Evolutionary conservation across 257 asterid species (phyloP).

Genomic region (Primulina eburnea): DNA sequence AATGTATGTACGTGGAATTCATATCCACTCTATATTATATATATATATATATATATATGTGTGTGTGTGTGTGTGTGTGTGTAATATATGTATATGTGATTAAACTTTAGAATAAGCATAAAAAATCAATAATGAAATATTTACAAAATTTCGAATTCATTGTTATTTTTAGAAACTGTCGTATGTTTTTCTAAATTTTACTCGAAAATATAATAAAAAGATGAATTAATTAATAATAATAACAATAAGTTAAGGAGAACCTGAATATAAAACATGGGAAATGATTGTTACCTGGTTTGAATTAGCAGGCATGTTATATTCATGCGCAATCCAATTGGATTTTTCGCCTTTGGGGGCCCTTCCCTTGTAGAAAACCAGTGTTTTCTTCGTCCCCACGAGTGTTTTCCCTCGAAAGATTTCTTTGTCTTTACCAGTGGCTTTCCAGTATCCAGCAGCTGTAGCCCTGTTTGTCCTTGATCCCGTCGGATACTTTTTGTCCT

Average conservation of each 20-base stretch:
- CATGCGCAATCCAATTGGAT: constrained; percentile 76
- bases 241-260: constrained; percentile 1
- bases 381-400: constrained; percentile 72
- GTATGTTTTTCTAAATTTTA: too few relatives aligned
- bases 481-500: constrained; percentile 77
- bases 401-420: constrained; percentile 52
- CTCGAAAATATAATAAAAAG: too few relatives aligned
- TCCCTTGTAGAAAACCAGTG: constrained; percentile 73
- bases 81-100: too few relatives aligned
- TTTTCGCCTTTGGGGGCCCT: constrained; percentile 83
- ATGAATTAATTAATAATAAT: too few relatives aligned
- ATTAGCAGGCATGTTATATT: constrained; percentile 41
- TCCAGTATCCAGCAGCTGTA: constrained; percentile 76
- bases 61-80: too few relatives aligned
- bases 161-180: too few relatives aligned
- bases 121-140: too few relatives aligned
- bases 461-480: constrained; percentile 78
- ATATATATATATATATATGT: too few relatives aligned
- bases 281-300: constrained; percentile 40
- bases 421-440: constrained; percentile 81
- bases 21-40: too few relatives aligned
- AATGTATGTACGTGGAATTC: too few relatives aligned
- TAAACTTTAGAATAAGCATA: too few relatives aligned
- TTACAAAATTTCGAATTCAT: too few relatives aligned
- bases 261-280: constrained; percentile 11